A percentile compares a stretch with the other conserved stretches of the same genome.
phyloP scores from a whole-genome alignment of 768 basidiomycete species.

The Xerocomellus dryophilus region DNA sequence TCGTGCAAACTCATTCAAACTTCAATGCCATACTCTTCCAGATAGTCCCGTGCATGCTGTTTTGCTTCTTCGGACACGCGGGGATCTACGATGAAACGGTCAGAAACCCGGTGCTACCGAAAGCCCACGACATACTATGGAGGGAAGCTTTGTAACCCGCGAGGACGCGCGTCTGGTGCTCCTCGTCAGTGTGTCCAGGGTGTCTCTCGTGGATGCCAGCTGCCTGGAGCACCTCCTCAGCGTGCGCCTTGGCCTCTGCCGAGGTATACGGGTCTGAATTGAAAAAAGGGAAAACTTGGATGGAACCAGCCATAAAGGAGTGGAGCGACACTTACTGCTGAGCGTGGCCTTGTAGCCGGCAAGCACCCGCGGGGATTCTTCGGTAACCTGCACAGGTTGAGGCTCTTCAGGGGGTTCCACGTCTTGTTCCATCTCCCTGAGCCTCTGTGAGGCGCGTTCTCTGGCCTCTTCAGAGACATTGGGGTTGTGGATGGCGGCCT shows the following conservation, averaged over 20 bases:
- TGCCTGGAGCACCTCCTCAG: conserved; percentile 50
- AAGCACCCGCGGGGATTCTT: conserved; percentile 26
- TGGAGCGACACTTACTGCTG: conserved; percentile 32
- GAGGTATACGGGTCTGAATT: conserved; percentile 42
- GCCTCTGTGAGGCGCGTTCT: conserved; percentile 42
- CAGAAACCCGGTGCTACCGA: background rate
- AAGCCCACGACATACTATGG: conserved; percentile 35
- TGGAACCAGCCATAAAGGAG: background rate
- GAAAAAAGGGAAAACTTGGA: too few species aligned
- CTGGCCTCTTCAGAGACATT: conserved; percentile 56
- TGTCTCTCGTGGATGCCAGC: conserved; percentile 38
- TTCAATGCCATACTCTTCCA: conserved; percentile 31
- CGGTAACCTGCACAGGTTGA: background rate
- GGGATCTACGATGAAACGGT: conserved; percentile 34
- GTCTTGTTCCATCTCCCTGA: conserved; percentile 40
- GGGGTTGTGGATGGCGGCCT: conserved; percentile 58
- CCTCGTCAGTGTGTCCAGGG: conserved; percentile 32
- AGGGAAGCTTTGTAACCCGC: conserved; percentile 59
- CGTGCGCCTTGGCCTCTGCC: conserved; percentile 49
- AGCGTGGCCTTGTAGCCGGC: conserved; percentile 53
- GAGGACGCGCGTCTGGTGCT: conserved; percentile 46
- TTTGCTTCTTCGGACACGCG: conserved; percentile 49
- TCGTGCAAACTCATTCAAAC: background rate
- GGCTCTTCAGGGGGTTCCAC: conserved; percentile 1
- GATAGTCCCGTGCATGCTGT: conserved; percentile 42